Conservation (phyloP, 768 basidiomycete species). For the Amanita muscaria region DNA sequence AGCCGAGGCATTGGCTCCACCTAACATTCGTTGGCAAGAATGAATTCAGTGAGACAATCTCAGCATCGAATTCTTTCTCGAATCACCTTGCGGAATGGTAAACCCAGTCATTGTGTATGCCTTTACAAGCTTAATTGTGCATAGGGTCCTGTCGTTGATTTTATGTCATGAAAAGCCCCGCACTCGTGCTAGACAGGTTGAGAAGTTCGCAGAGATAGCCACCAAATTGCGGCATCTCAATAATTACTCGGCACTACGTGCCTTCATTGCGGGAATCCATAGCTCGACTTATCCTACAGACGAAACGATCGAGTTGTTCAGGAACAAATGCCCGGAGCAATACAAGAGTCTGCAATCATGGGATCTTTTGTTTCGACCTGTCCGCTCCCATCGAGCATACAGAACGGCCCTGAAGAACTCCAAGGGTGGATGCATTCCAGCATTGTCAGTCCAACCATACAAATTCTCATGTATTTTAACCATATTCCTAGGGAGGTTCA, state of each 20-base stretch:
- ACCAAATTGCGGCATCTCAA: constrained; percentile 71
- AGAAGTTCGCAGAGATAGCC: constrained; percentile 83
- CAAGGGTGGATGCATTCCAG: constrained; percentile 82
- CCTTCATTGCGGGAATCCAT: constrained; percentile 91
- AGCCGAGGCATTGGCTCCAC: constrained; percentile 86
- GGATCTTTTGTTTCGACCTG: constrained; percentile 76
- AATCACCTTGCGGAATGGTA: constrained; percentile 84
- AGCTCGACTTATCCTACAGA: constrained; percentile 72
- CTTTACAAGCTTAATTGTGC: constrained; percentile 2
- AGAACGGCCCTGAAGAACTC: constrained; percentile 81
- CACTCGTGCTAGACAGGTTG: constrained; percentile 71
- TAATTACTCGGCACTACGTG: constrained; percentile 90
- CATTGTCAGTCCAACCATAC: constrained; percentile 44
- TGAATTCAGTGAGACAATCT: constrained; percentile 54
- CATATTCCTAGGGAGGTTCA: constrained; percentile 66
- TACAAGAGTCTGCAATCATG: constrained; percentile 76
- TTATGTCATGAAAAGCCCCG: constrained; percentile 77
- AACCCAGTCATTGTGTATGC: constrained; percentile 14
- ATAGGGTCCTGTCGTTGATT: constrained; percentile 86
- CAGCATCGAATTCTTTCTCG: constrained; percentile 63
- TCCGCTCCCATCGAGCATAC: constrained; percentile 84
- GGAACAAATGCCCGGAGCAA: constrained; percentile 51
- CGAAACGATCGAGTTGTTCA: constrained; percentile 69
- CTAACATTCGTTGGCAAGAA: constrained; percentile 68
- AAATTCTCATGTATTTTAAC: constrained; percentile 11